Evolutionary conservation across 257 asterid genomes (phyloP), one percentile per base, ranked within the genome.

Genomic region (Leptodermis oblonga): DNA sequence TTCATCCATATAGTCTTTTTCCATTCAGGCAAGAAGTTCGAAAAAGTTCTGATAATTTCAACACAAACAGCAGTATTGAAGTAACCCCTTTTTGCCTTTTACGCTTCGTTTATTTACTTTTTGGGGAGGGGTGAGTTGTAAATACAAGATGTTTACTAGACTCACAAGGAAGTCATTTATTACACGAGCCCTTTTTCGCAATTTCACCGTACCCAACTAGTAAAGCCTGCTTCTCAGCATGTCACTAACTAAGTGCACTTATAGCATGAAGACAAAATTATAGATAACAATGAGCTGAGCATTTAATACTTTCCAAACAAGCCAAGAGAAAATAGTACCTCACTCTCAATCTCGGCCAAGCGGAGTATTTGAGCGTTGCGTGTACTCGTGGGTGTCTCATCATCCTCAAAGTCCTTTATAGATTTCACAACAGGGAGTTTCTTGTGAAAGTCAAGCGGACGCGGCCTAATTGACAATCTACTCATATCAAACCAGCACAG

Each of bases 391-490:
- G 90, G 92, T 75, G 72, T 79, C 49, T 94, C 99, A 67, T 94
- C 99, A 82, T 94, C 99, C 84, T 94, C 99, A 39, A 89, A 94
- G 7, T 94, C 99, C 86, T 94, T 94, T 4, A 89, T 65, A 71
- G 97, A 91, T 77, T 94, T 94, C 59, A 94, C 78, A 78, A 94
- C 86, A 33, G 97, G 99, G 53, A 94, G 94, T 88, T 91, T 94
- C 90, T 91, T 91, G 87, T 91, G 86, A 74, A 94, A 80, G 81
- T 94, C 99, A 54, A 94, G 96, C 34, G 97, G 99, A 46, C 99
- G 92, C 75, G 99, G 99, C 90, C 99, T 89, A 77, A 94, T 78
- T 65, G 99, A 94, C 73, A 91, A 88, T 82, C 99, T 89, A 86
- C 93, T 94, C 97, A 94, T 94, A 82, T 84, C 83, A 87, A 66